Percentiles rank a stretch among this genome's conserved stretches.
phyloP scores from a whole-genome alignment of 805 yeast genomes.

The Sugiyamaella americana region DNA sequence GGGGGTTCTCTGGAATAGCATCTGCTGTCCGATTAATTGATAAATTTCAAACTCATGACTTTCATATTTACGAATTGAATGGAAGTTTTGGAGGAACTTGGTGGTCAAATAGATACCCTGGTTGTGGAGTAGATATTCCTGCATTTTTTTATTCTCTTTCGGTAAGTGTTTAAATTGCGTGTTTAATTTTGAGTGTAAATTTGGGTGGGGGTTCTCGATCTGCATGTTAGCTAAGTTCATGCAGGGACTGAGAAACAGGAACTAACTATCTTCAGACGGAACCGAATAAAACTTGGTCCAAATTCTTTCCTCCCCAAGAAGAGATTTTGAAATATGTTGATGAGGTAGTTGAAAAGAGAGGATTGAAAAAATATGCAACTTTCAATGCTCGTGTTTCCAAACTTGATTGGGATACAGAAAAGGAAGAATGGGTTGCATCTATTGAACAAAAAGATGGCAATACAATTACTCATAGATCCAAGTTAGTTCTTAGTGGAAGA shows the following conservation, averaged over 20 bases:
- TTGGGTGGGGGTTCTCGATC: no score
- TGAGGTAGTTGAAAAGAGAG: slow-evolving; percentile 21
- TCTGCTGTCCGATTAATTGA: slow-evolving; percentile 18
- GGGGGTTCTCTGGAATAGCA: slow-evolving; percentile 26
- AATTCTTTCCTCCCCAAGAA: slow-evolving; percentile 21
- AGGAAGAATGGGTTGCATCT: neutral
- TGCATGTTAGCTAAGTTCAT: no score
- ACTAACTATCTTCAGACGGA: no score
- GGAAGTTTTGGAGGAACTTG: slow-evolving; percentile 29
- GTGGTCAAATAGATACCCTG: slow-evolving; percentile 25
- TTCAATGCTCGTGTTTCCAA: no score
- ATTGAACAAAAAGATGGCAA: neutral
- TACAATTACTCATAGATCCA: neutral
- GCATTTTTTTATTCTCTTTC: slow-evolving; percentile 28
- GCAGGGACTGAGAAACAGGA: no score
- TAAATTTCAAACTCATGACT: slow-evolving; percentile 20
- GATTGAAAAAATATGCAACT: slow-evolving; percentile 17
- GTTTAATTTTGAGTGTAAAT: no score
- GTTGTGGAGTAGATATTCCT: slow-evolving; percentile 25
- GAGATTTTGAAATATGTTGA: slow-evolving; percentile 25
- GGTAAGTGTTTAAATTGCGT: no score
- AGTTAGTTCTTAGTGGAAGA: neutral
- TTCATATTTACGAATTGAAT: slow-evolving; percentile 25
- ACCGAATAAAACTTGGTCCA: slow-evolving; percentile 27
- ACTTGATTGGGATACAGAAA: neutral